phyloP scores from a whole-genome alignment of 768 basidiomycete species.

The Roridomyces roridus region DNA sequence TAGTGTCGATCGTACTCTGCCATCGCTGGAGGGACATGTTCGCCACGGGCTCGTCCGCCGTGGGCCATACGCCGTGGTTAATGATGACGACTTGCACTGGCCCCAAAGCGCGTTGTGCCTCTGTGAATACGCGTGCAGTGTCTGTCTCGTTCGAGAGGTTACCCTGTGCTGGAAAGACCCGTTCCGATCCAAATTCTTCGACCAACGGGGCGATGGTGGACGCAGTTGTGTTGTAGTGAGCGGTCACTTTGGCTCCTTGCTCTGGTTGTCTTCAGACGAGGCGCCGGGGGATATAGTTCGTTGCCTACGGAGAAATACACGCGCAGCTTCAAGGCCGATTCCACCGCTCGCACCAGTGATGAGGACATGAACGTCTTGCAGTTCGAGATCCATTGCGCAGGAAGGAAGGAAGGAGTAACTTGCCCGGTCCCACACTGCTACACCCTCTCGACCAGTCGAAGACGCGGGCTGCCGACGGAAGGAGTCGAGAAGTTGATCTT shows the following conservation, averaged over 20 bases:
- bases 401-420: no score
- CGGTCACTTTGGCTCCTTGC: slow-evolving; percentile 73
- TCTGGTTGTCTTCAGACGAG: slow-evolving; percentile 43
- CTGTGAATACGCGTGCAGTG: slow-evolving; percentile 56
- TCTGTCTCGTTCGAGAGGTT: slow-evolving; percentile 64
- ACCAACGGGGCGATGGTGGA: slow-evolving; percentile 47
- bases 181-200: slow-evolving; percentile 39
- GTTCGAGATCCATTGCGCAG: slow-evolving; percentile 54
- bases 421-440: no score
- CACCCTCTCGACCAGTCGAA: no score
- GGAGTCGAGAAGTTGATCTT: no score
- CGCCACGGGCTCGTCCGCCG: slow-evolving; percentile 53
- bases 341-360: slow-evolving; percentile 80
- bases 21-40: slow-evolving; percentile 69
- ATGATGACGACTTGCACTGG: slow-evolving; percentile 64
- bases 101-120: slow-evolving; percentile 45
- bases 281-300: background rate
- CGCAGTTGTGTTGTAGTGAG: slow-evolving; percentile 68
- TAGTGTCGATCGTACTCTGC: slow-evolving; percentile 64
- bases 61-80: slow-evolving; percentile 64
- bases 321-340: slow-evolving; percentile 70
- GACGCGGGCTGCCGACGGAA: no score
- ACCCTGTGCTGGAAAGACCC: slow-evolving; percentile 52
- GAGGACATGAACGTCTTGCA: slow-evolving; percentile 68
- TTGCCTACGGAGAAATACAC: slow-evolving; percentile 48